Evolutionary conservation across 768 basidiomycete genomes (phyloP).

Genomic region (Russula compacta): DNA sequence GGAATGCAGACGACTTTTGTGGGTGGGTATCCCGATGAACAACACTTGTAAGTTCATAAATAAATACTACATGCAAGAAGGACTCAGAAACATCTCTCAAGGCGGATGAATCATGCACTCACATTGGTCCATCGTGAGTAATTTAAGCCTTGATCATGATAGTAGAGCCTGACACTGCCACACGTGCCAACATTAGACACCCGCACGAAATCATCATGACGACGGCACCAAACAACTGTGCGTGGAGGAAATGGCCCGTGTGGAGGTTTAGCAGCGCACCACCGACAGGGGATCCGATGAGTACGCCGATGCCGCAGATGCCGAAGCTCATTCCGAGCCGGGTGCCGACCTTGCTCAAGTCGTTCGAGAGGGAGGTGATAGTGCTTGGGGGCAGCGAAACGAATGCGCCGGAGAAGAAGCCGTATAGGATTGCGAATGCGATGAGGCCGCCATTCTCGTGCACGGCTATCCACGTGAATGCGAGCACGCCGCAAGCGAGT

Average conservation of each 20-base stretch:
- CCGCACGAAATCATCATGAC: background rate
- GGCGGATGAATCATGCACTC: background rate
- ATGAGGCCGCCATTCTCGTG: constrained; percentile 23
- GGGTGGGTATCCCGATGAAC: background rate
- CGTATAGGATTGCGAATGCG: constrained; percentile 30
- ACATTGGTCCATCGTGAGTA: background rate
- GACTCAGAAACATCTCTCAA: background rate
- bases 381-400: constrained; percentile 12
- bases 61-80: background rate
- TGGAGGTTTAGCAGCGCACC: constrained; percentile 16
- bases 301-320: constrained; percentile 16
- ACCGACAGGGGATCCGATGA: constrained; percentile 22
- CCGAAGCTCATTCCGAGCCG: constrained; percentile 23
- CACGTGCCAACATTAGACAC: background rate
- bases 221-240: constrained; percentile 12
- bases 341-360: constrained; percentile 16
- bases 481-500: constrained; percentile 22
- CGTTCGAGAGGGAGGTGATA: constrained; percentile 8
- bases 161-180: background rate
- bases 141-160: constrained; percentile 6
- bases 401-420: constrained; percentile 28
- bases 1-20: background rate
- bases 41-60: background rate
- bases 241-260: constrained; percentile 8
- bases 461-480: constrained; percentile 27